Conservation (phyloP, 176 grass and related monocot species). For the Cymbopogon citratus region DNA sequence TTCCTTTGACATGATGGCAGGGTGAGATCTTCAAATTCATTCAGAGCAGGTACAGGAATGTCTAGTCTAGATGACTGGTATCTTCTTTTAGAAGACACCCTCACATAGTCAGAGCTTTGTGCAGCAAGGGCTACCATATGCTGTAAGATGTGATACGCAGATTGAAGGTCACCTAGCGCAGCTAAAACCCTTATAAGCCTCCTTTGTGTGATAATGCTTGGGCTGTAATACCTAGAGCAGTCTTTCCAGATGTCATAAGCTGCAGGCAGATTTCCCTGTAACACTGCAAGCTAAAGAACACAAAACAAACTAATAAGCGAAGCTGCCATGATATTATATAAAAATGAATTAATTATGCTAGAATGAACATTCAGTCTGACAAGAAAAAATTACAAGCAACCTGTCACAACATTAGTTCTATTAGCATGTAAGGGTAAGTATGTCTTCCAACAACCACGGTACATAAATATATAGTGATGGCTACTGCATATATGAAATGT, state of each 20-base stretch:
- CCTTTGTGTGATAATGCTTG: conserved; percentile 66
- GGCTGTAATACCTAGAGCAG: conserved; percentile 76
- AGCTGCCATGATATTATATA: not conserved
- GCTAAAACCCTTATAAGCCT: conserved; percentile 65
- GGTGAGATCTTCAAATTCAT: conserved; percentile 29
- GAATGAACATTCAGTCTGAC: not conserved
- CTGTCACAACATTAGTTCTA: not conserved
- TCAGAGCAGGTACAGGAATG: conserved; percentile 69
- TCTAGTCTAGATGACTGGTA: conserved; percentile 61
- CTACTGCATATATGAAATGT: conserved; percentile 1
- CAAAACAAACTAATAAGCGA: conserved; percentile 43
- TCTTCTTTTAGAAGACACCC: conserved; percentile 46
- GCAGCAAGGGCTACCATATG: conserved; percentile 53
- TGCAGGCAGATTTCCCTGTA: conserved; percentile 57
- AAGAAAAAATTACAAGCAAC: conserved; percentile 37
- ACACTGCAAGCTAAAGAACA: conserved; percentile 71
- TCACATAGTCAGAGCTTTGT: conserved; percentile 33
- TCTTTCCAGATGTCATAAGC: conserved; percentile 87
- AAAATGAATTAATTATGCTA: not conserved
- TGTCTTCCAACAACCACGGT: not conserved
- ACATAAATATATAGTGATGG: not conserved
- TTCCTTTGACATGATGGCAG: conserved; percentile 28
- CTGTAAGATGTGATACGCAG: conserved; percentile 63
- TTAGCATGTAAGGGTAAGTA: not conserved
- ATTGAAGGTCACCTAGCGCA: conserved; percentile 65